Percentiles rank a stretch among this genome's conserved stretches.
Evolutionary conservation across 2,329 filamentous ascomycete genomes (phyloP).

Genomic region (Ploettnerulaceae sp.): DNA sequence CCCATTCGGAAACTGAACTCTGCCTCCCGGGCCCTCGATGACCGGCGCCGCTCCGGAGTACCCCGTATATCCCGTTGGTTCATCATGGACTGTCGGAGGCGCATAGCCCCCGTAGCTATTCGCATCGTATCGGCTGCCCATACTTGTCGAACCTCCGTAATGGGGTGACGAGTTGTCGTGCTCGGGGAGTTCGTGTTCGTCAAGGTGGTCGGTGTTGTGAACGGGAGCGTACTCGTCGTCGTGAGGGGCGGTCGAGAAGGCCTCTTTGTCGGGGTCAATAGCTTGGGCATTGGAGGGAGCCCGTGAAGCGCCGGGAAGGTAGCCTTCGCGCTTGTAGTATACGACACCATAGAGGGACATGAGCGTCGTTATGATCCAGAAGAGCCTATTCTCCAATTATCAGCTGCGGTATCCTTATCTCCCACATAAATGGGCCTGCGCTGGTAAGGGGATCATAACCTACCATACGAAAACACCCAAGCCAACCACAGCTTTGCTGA

Average conservation of each 20-base stretch:
- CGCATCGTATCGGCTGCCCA: conserved; percentile 16
- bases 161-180: conserved; percentile 14
- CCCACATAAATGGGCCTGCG: no score
- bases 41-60: conserved; percentile 45
- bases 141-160: conserved; percentile 4
- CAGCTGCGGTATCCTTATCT: conserved; percentile 2
- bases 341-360: conserved; percentile 56
- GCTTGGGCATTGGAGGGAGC: conserved; percentile 36
- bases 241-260: conserved; percentile 63
- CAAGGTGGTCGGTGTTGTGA: conserved; percentile 40
- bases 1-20: conserved; percentile 48
- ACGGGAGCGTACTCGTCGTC: conserved; percentile 63
- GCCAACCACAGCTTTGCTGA: conserved; percentile 59
- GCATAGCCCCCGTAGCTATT: conserved; percentile 23
- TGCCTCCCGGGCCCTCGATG: conserved; percentile 13
- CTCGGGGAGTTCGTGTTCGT: conserved; percentile 19
- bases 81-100: conserved; percentile 36
- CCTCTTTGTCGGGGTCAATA: conserved; percentile 65
- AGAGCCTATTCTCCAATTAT: conserved; percentile 40
- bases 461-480: conserved; percentile 60
- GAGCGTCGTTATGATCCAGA: conserved; percentile 49
- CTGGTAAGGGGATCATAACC: conserved; percentile 25
- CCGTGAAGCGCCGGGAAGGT: conserved; percentile 46
- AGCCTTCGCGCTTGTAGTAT: conserved; percentile 58
- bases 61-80: conserved; percentile 39